Percentiles rank a stretch among this genome's conserved stretches.
These are phyloP conservation scores for Gillenia trifoliata DNA, from an alignment of 306 rosid species.

Conservation along the genomic window DNA sequence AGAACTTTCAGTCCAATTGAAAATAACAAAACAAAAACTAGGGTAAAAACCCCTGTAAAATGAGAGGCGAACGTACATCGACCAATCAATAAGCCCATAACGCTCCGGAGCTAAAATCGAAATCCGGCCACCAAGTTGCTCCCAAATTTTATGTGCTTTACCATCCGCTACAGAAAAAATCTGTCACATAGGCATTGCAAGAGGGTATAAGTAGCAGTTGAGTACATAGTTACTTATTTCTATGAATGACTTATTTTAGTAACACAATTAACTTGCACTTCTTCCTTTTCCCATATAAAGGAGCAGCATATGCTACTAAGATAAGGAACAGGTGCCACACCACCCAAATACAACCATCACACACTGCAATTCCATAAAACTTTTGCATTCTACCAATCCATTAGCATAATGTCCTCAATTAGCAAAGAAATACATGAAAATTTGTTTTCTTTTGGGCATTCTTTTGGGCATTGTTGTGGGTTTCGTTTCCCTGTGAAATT, in stretches of 20 bases:
- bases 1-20: neutral
- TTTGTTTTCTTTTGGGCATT: neutral
- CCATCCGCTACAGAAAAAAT: constrained; percentile 68
- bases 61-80: constrained; percentile 55
- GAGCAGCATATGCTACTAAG: neutral
- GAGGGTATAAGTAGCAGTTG: constrained; percentile 26
- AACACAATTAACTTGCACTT: constrained; percentile 6
- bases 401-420: neutral
- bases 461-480: neutral
- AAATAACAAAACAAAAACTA: neutral
- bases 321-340: neutral
- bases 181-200: constrained; percentile 44
- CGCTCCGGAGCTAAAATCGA: constrained; percentile 46
- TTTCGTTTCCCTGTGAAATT: neutral
- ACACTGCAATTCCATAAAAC: neutral
- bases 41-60: neutral
- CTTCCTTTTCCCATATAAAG: neutral
- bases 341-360: neutral
- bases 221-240: constrained; percentile 6
- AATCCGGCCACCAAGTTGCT: constrained; percentile 53
- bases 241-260: constrained; percentile 18
- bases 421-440: neutral
- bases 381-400: neutral
- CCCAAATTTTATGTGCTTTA: constrained; percentile 68
- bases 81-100: constrained; percentile 71